phyloP scores from a whole-genome alignment of 2,329 filamentous ascomycete genomes.

The Myriosclerotinia duriaeana region DNA sequence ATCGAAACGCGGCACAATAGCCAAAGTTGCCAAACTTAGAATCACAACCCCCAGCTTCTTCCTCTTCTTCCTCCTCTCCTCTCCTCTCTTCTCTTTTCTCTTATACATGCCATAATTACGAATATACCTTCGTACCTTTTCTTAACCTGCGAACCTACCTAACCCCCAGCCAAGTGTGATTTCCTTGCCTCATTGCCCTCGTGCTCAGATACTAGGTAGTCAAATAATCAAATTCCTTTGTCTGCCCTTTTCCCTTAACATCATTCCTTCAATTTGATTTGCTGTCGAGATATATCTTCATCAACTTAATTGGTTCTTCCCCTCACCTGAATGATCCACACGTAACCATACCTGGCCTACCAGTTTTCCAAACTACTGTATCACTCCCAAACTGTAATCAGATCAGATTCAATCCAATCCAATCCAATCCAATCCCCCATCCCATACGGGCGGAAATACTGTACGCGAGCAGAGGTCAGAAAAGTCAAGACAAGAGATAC shows the following conservation, averaged over 20 bases:
- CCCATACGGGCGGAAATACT: too few relatives aligned
- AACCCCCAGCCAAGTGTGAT: neutral
- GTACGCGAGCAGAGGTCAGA: too few relatives aligned
- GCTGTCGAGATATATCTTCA: neutral
- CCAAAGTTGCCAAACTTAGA: constrained; percentile 4
- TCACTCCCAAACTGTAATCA: too few relatives aligned
- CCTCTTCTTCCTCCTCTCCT: too few relatives aligned
- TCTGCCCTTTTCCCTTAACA: neutral
- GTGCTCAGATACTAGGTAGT: neutral
- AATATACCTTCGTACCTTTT: too few relatives aligned
- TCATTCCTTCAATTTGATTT: neutral
- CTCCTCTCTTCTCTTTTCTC: too few relatives aligned
- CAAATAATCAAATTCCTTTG: neutral
- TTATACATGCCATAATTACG: too few relatives aligned
- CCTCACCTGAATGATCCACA: neutral
- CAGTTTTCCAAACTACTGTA: too few relatives aligned
- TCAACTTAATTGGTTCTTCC: neutral
- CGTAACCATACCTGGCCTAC: too few relatives aligned
- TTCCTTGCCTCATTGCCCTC: neutral
- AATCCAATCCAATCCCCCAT: neutral
- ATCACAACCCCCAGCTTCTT: neutral
- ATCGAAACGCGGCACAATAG: neutral
- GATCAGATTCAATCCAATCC: neutral
- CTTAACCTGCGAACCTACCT: neutral
- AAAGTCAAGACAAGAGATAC: too few relatives aligned